These are phyloP conservation scores for Suhomyces bribrorum DNA, from an alignment of 1,139 yeast species.

Conservation along the genomic window DNA sequence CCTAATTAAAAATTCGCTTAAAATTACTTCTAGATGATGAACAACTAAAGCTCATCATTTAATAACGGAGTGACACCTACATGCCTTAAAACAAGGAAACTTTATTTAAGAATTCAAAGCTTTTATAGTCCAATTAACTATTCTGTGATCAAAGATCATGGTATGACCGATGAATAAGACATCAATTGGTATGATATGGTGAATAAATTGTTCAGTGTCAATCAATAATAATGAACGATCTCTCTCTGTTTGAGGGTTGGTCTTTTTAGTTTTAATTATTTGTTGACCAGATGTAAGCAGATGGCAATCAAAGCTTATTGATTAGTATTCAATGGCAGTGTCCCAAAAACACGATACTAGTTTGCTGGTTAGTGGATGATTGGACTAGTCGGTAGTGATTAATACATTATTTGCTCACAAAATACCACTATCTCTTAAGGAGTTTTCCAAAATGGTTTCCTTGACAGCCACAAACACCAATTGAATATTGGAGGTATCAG, in stretches of 20 bases:
- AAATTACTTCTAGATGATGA: too few relatives aligned
- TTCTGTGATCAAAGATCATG: too few relatives aligned
- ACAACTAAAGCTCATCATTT: too few relatives aligned
- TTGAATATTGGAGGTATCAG: constrained; percentile 86
- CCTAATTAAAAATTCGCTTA: too few relatives aligned
- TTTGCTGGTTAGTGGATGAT: neutral
- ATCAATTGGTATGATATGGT: constrained; percentile 1
- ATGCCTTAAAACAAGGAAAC: neutral
- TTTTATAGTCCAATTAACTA: too few relatives aligned
- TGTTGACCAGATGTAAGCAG: too few relatives aligned
- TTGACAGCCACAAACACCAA: constrained; percentile 89
- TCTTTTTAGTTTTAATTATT: too few relatives aligned
- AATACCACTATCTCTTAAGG: constrained; percentile 83
- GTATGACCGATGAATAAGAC: too few relatives aligned
- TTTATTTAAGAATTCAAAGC: constrained; percentile 2
- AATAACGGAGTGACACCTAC: too few relatives aligned
- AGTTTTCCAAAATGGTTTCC: constrained; percentile 84
- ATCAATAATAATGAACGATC: neutral
- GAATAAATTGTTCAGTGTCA: neutral
- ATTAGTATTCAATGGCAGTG: too few relatives aligned
- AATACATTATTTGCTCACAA: constrained; percentile 44
- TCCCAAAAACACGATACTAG: too few relatives aligned
- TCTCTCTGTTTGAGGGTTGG: neutral
- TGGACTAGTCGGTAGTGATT: neutral
- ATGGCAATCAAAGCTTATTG: too few relatives aligned